phyloP scores from a whole-genome alignment of 1,139 yeast species.

The Hemisphaericaspora xylofermentans region DNA sequence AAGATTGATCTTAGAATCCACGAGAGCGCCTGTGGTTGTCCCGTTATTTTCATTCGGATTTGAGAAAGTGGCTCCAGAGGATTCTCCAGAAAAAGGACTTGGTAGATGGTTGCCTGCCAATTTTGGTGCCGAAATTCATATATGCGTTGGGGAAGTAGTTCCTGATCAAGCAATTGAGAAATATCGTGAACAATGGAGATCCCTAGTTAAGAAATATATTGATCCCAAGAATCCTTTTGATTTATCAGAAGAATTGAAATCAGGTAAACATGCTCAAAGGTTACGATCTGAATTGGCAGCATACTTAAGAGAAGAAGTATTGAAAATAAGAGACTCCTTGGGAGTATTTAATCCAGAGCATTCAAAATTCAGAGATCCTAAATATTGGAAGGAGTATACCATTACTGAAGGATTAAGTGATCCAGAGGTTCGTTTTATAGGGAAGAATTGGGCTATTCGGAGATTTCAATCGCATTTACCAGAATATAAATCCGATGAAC shows the following conservation, averaged over 20 bases:
- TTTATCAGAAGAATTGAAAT: constrained; percentile 57
- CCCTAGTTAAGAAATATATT: constrained; percentile 53
- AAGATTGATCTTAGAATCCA: constrained; percentile 76
- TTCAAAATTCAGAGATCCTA: constrained; percentile 61
- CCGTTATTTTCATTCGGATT: constrained; percentile 88
- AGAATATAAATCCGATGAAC: constrained; percentile 26
- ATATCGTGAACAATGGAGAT: constrained; percentile 69
- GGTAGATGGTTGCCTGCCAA: constrained; percentile 64
- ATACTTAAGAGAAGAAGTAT: constrained; percentile 62
- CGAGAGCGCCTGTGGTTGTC: constrained; percentile 81
- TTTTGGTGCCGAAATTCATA: constrained; percentile 64
- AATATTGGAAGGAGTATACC: constrained; percentile 72
- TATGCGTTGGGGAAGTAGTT: constrained; percentile 72
- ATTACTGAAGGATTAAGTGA: constrained; percentile 62
- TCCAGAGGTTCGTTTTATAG: constrained; percentile 66
- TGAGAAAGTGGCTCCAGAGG: constrained; percentile 85
- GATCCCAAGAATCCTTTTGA: constrained; percentile 55
- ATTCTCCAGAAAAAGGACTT: constrained; percentile 51
- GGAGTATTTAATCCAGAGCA: constrained; percentile 57
- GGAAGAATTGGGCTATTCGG: constrained; percentile 78
- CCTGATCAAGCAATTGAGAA: constrained; percentile 57
- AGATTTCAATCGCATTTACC: constrained; percentile 61
- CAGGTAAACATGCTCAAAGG: constrained; percentile 60
- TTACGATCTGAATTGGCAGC: constrained; percentile 73
- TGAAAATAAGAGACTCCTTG: constrained; percentile 50